phyloP scores from a whole-genome alignment of 192 early-diverging fungal species.

The Backusella tarrabulga region DNA sequence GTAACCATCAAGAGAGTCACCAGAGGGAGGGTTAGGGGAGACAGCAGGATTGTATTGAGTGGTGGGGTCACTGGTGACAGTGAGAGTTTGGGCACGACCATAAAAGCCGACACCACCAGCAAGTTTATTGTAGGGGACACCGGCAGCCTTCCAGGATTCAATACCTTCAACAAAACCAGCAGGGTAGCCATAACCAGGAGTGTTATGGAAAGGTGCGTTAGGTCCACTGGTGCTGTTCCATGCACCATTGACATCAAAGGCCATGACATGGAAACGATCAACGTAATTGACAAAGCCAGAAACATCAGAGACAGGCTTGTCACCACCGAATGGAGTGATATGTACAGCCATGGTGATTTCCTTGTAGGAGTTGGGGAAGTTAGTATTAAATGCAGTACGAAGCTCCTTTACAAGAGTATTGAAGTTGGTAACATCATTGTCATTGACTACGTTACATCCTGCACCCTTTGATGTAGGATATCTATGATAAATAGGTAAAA shows the following conservation, averaged over 20 bases:
- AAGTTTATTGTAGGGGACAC: conserved; percentile 60
- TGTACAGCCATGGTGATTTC: conserved; percentile 65
- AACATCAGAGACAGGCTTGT: conserved; percentile 51
- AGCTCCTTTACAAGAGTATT: conserved; percentile 57
- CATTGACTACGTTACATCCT: conserved; percentile 53
- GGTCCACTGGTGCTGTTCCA: conserved; percentile 54
- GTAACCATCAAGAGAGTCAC: conserved; percentile 54
- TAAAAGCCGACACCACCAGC: conserved; percentile 63
- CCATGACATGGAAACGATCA: conserved; percentile 70
- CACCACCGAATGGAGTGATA: conserved; percentile 56
- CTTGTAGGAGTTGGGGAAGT: conserved; percentile 41
- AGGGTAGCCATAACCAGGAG: conserved; percentile 27
- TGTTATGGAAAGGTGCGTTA: conserved; percentile 44
- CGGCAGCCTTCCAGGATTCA: conserved; percentile 53
- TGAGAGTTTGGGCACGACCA: conserved; percentile 43
- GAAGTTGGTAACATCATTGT: conserved; percentile 55
- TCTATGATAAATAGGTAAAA: not conserved
- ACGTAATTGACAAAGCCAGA: conserved; percentile 56
- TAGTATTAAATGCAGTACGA: conserved; percentile 41
- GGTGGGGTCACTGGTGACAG: conserved; percentile 23
- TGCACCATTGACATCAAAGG: conserved; percentile 61
- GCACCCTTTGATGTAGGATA: conserved; percentile 64
- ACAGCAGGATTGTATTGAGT: conserved; percentile 11
- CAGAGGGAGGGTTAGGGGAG: conserved; percentile 30
- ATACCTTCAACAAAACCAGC: conserved; percentile 49